These are phyloP conservation scores for Tulasnella calospora DNA, from an alignment of 768 basidiomycete species.

Conservation along the genomic window DNA sequence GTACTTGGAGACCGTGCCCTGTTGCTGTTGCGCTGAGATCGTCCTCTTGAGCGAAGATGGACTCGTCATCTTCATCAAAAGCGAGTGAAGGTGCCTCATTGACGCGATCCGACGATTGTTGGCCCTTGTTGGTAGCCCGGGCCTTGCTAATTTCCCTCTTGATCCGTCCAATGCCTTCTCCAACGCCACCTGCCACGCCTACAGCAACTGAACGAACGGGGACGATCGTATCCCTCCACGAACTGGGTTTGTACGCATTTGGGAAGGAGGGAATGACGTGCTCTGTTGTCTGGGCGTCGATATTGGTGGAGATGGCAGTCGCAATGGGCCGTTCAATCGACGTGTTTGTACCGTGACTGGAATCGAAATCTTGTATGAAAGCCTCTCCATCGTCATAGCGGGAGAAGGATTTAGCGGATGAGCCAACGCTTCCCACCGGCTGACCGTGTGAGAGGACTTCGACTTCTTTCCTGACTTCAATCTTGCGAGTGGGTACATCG, in stretches of 20 bases:
- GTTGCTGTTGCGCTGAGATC: neutral
- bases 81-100: slow-evolving; percentile 15
- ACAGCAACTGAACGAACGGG: slow-evolving; percentile 40
- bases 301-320: slow-evolving; percentile 60
- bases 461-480: slow-evolving; percentile 69
- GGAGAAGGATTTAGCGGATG: neutral
- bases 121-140: slow-evolving; percentile 3
- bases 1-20: neutral
- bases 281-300: slow-evolving; percentile 43
- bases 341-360: neutral
- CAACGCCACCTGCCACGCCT: slow-evolving; percentile 52
- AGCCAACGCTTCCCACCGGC: slow-evolving; percentile 13
- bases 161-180: slow-evolving; percentile 56
- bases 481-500: slow-evolving; percentile 51
- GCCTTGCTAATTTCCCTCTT: slow-evolving; percentile 45
- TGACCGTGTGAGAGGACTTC: slow-evolving; percentile 40
- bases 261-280: slow-evolving; percentile 73
- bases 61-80: slow-evolving; percentile 18
- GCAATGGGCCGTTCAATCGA: slow-evolving; percentile 78
- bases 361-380: slow-evolving; percentile 5
- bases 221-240: slow-evolving; percentile 17
- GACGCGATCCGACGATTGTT: neutral
- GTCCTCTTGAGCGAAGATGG: neutral
- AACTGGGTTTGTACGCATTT: slow-evolving; percentile 45
- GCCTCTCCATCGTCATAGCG: slow-evolving; percentile 5